Percentiles rank a stretch among this genome's conserved stretches.
These are phyloP conservation scores for Rutstroemia sp. DNA, from an alignment of 2,329 filamentous ascomycete genomes.

Conservation along the genomic window DNA sequence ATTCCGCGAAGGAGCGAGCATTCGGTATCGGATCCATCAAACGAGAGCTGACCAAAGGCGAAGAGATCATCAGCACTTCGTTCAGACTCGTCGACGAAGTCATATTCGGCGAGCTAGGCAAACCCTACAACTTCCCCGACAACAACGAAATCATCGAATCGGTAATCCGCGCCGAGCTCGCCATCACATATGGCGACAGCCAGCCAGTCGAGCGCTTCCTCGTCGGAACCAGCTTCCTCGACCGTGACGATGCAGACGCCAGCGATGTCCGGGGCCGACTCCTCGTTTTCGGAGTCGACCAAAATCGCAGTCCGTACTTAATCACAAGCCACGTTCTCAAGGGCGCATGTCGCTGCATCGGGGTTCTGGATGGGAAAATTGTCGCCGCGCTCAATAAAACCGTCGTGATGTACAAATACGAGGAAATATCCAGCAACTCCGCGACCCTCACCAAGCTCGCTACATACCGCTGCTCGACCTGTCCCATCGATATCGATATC, in stretches of 20 bases:
- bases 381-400: conserved; percentile 88
- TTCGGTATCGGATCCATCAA: conserved; percentile 86
- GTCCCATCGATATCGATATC: conserved; percentile 74
- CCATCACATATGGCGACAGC: conserved; percentile 47
- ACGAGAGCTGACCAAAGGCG: conserved; percentile 60
- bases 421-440: conserved; percentile 46
- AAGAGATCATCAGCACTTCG: conserved; percentile 70
- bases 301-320: conserved; percentile 63
- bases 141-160: conserved; percentile 73
- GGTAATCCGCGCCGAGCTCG: conserved; percentile 69
- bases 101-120: conserved; percentile 68
- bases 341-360: conserved; percentile 74
- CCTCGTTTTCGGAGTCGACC: conserved; percentile 74
- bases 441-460: conserved; percentile 62
- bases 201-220: conserved; percentile 69
- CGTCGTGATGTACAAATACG: conserved; percentile 52
- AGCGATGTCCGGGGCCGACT: conserved; percentile 64
- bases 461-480: conserved; percentile 73
- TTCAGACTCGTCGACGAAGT: conserved; percentile 90
- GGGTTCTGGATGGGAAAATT: conserved; percentile 66
- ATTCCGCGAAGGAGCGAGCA: conserved; percentile 68
- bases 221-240: conserved; percentile 74
- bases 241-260: conserved; percentile 43
- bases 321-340: conserved; percentile 64
- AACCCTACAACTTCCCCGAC: conserved; percentile 46